Percentiles rank a stretch among this genome's conserved stretches.
These are phyloP conservation scores for Bretziella fagacearum DNA, from an alignment of 2,329 filamentous ascomycete species.

Conservation along the genomic window DNA sequence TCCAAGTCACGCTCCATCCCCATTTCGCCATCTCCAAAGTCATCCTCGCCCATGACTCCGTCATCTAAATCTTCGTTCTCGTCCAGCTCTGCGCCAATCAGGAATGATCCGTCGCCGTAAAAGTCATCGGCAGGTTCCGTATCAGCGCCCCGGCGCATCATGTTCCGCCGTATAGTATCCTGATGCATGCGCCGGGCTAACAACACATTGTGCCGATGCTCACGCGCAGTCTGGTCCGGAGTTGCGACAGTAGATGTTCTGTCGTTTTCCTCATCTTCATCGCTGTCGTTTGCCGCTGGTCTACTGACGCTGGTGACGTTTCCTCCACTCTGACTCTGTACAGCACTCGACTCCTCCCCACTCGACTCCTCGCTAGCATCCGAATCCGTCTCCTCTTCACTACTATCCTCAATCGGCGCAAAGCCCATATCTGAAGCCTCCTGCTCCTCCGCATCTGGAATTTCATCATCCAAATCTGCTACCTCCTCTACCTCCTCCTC, in stretches of 20 bases:
- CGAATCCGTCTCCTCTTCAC: constrained; percentile 25
- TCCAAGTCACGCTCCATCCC: constrained; percentile 55
- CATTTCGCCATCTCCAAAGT: constrained; percentile 30
- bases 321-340: no score
- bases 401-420: not conserved
- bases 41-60: constrained; percentile 48
- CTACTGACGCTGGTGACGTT: not conserved
- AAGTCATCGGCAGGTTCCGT: constrained; percentile 34
- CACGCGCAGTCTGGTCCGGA: constrained; percentile 21
- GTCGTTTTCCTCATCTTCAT: constrained; percentile 25
- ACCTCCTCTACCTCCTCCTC: constrained; percentile 35
- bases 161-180: constrained; percentile 39
- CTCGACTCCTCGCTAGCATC: constrained; percentile 23
- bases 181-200: constrained; percentile 37
- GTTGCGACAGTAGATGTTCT: constrained; percentile 15
- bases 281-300: constrained; percentile 18
- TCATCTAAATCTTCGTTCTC: constrained; percentile 22
- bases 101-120: constrained; percentile 32
- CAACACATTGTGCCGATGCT: constrained; percentile 32
- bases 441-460: constrained; percentile 48
- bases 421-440: constrained; percentile 24
- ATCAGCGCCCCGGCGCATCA: constrained; percentile 17
- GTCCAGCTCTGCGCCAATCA: constrained; percentile 6
- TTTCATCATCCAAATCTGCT: constrained; percentile 54
- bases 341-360: no score